phyloP scores from a whole-genome alignment of 208 protist species.

The Trypanosoma scelopori region DNA sequence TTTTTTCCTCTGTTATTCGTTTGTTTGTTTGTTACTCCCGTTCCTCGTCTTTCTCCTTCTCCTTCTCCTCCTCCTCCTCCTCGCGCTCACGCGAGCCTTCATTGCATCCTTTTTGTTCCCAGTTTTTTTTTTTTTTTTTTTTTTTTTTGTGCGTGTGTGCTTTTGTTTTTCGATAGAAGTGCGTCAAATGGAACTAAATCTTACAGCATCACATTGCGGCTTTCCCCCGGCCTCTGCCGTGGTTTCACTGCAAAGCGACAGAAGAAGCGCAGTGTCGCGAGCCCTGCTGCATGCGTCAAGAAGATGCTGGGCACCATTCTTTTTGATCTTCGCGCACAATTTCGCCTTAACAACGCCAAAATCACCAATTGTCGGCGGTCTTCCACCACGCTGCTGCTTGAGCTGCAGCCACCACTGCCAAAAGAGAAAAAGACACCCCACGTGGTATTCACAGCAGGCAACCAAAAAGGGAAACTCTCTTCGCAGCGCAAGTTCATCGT shows the following conservation, averaged over 20 bases:
- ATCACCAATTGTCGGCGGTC: constrained; percentile 34
- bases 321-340: constrained; percentile 28
- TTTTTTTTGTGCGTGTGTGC: no score
- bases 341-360: constrained; percentile 36
- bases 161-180: no score
- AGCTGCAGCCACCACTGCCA: constrained; percentile 37
- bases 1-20: no score
- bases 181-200: background rate
- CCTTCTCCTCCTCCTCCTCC: no score
- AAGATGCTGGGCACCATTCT: constrained; percentile 13
- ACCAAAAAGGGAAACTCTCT: constrained; percentile 39
- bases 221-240: background rate
- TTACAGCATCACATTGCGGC: background rate
- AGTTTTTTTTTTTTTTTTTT: no score
- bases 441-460: constrained; percentile 35
- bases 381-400: constrained; percentile 15
- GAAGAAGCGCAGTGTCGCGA: background rate
- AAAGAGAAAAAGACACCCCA: constrained; percentile 43
- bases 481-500: constrained; percentile 12
- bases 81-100: no score
- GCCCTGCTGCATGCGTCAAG: constrained; percentile 12
- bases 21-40: no score
- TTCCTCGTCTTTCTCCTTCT: no score
- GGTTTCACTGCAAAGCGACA: background rate
- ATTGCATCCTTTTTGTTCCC: no score